Conservation (phyloP, 768 basidiomycete genomes). For the Zangia roseola region DNA sequence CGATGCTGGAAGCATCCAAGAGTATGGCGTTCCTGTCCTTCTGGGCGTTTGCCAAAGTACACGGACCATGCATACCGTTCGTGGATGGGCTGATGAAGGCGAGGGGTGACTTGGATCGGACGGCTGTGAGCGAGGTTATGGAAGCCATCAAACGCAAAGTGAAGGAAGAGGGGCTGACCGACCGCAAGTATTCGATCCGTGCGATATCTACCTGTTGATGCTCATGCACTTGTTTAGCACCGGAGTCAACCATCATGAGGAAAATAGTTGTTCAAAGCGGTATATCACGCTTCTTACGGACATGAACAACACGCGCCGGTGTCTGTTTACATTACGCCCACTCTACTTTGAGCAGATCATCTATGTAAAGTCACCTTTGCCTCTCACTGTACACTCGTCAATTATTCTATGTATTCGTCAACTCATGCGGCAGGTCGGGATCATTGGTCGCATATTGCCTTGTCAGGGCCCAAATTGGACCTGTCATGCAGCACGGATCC, state of each 20-base stretch:
- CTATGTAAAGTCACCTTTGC: background rate
- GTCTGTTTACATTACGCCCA: slow-evolving; percentile 3
- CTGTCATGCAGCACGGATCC: slow-evolving; percentile 34
- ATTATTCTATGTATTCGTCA: background rate
- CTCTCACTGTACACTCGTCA: slow-evolving; percentile 12
- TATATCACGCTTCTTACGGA: slow-evolving; percentile 72
- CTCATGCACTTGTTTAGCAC: slow-evolving; percentile 44
- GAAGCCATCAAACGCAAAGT: slow-evolving; percentile 91
- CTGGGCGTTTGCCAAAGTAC: slow-evolving; percentile 89
- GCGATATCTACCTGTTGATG: background rate
- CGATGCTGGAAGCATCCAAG: slow-evolving; percentile 82
- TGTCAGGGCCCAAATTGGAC: no score
- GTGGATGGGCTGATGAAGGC: slow-evolving; percentile 89
- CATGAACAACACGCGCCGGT: slow-evolving; percentile 14
- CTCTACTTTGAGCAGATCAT: background rate
- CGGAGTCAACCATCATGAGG: slow-evolving; percentile 89
- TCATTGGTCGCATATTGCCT: no score
- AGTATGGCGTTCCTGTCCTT: slow-evolving; percentile 91
- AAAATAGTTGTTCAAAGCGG: slow-evolving; percentile 75
- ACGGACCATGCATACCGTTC: slow-evolving; percentile 90
- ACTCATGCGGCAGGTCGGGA: no score
- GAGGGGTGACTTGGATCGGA: slow-evolving; percentile 88
- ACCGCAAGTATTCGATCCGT: slow-evolving; percentile 57
- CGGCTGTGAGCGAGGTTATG: slow-evolving; percentile 86
- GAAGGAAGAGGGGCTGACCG: slow-evolving; percentile 80